Base-by-base conservation (phyloP, 2,329 filamentous ascomycete species). In the Anisogramma anomala region DNA sequence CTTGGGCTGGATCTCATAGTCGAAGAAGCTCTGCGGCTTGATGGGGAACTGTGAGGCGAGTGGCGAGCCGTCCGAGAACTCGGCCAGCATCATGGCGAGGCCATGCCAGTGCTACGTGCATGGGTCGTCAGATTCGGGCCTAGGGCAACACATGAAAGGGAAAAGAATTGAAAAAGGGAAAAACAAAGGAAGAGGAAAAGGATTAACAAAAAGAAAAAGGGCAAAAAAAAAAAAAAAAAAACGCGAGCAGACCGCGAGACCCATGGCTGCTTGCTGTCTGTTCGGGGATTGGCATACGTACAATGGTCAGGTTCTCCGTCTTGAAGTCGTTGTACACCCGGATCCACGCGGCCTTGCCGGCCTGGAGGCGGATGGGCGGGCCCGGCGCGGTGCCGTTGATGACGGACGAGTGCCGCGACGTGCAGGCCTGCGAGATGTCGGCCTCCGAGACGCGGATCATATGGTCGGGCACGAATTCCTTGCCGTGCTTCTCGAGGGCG, bases 1-100 rank as follows among this genome's bases (percentile, higher is more conserved):
- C 3, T 69, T 56, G 0, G 74, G 68, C 13, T 65, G 64, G 3
- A 82, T 58, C 51, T 82, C 76, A 52, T 82, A 82, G 58, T 82
- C 79, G 55, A 82, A 82, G 58, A 72, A 82, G 44, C 73, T 66
- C 1, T 62, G 57, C 0, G 75, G 66, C 0, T 73, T 68, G 27
- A 82, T 80, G 0, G 78, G 76, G 78, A 77, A 83, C 49, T 82
- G 77, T 14, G 68, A 68, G 2, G 71, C 75, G 22, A 64, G 56
- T 1, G 77, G 74, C 0, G 73, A 67, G 3, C 79, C 78, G 48
- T 82, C 79, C 1, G 76, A 74, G 56, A 79, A 82, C 0, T 75
- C 74, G 1, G 75, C 71, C 23, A 69, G 65, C 23, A 68, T 61
- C 53, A 75, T 71, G 13, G 67, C 69, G 7, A 83, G 62, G 10